Conservation (phyloP, 2,329 filamentous ascomycete species). For the Scedosporium boydii region DNA sequence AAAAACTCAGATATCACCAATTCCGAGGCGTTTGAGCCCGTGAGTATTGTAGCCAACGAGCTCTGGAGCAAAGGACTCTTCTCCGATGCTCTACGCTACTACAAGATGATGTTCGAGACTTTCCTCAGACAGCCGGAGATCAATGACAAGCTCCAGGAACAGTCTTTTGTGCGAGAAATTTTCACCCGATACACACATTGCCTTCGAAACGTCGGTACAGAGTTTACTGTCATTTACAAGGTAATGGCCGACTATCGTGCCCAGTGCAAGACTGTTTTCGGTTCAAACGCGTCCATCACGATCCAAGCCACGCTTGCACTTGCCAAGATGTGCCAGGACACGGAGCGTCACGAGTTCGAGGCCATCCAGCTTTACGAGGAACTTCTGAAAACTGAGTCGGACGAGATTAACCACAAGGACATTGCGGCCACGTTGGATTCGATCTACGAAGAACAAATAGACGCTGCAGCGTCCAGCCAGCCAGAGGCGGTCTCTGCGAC, state of each 20-base stretch:
- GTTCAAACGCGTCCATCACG: conserved; percentile 23
- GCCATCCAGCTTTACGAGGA: conserved; percentile 26
- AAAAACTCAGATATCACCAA: conserved; percentile 23
- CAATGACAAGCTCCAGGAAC: conserved; percentile 21
- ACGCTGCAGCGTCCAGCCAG: conserved; percentile 12
- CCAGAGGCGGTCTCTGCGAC: conserved; percentile 16
- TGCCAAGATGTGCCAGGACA: conserved; percentile 26
- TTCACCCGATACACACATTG: conserved; percentile 25
- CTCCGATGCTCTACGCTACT: conserved; percentile 24
- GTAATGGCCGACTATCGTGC: conserved; percentile 22
- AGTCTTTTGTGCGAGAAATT: conserved; percentile 20
- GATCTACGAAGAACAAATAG: conserved; percentile 26
- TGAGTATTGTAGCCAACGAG: conserved; percentile 25
- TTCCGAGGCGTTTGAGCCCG: conserved; percentile 25
- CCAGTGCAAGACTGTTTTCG: conserved; percentile 23
- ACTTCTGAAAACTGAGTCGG: conserved; percentile 20
- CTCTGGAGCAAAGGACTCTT: conserved; percentile 26
- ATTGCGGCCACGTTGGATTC: conserved; percentile 23
- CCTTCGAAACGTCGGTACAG: conserved; percentile 21
- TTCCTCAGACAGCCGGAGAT: conserved; percentile 23
- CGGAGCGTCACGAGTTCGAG: conserved; percentile 22
- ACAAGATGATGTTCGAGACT: conserved; percentile 24
- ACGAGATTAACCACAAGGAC: conserved; percentile 21
- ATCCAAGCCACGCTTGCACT: conserved; percentile 23
- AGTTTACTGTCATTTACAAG: conserved; percentile 21